Evolutionary conservation across 805 yeast species (phyloP).

Genomic region (Wickerhamiella hasegawae): DNA sequence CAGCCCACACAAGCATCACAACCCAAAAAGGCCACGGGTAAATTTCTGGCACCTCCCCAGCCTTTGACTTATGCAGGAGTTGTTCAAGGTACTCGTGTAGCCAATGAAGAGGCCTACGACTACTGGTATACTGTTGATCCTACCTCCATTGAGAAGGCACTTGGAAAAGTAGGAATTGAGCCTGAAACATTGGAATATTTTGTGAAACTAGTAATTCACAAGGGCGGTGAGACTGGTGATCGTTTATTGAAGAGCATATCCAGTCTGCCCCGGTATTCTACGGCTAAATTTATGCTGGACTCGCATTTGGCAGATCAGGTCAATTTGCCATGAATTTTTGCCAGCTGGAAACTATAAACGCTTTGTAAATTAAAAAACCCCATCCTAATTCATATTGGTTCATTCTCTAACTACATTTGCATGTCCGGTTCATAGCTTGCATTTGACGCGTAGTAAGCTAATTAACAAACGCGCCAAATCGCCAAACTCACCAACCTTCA

Average conservation of each 20-base stretch:
- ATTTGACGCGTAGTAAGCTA: too few species aligned
- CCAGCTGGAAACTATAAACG: too few species aligned
- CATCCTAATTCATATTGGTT: too few species aligned
- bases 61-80: slow-evolving; percentile 13
- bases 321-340: background rate
- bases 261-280: slow-evolving; percentile 10
- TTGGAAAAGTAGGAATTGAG: slow-evolving; percentile 12
- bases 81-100: slow-evolving; percentile 7
- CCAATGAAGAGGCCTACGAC: slow-evolving; percentile 5
- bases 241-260: slow-evolving; percentile 9
- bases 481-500: too few species aligned
- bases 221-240: slow-evolving; percentile 7
- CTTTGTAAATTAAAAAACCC: too few species aligned
- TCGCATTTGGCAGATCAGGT: too few species aligned
- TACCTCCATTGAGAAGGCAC: slow-evolving; percentile 8
- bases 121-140: slow-evolving; percentile 11
- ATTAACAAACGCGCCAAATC: too few species aligned
- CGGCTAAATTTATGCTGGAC: slow-evolving; percentile 11
- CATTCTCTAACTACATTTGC: too few species aligned
- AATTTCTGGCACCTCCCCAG: slow-evolving; percentile 6
- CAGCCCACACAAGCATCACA: background rate
- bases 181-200: slow-evolving; percentile 14
- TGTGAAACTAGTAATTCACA: slow-evolving; percentile 7
- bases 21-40: background rate
- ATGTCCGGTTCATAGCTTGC: too few species aligned